Base-by-base conservation (phyloP, 805 yeast species). In the Zygosaccharomyces pseudorouxii region DNA sequence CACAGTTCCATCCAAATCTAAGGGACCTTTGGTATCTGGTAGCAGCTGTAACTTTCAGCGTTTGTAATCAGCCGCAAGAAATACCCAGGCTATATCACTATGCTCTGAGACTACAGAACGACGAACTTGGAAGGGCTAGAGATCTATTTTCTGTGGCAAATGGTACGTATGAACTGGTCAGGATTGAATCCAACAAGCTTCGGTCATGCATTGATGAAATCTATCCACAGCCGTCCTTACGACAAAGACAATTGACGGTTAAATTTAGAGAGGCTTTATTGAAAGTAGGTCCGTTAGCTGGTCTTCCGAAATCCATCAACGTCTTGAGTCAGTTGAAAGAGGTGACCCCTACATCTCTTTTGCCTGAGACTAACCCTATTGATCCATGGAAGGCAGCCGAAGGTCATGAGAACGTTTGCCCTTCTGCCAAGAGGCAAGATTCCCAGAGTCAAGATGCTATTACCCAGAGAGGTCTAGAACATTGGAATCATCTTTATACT, bases 291-390 rank as follows among this genome's bases (percentile, higher is more conserved):
- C 95, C 96, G 0, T 69, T 90, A 40, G 79, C 82, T 12, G 97
- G 97, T 0, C 72, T 89, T 11, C 97, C 97, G 1, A 83, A 82
- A 56, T 79, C 89, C 1, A 90, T 90, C 64, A 90, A 89, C 64
- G 77, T 95, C 1, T 68, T 90, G 58, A 83, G 79, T 57, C 72
- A 74, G 14, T 70, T 89, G 48, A 79, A 79, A 51, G 76, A 76
- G 23, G 80, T 73, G 1, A 86, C 96, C 0, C 96, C 96, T 4
- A 42, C 52, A 0, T 62, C 66, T 10, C 60, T 81, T 25, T 61
- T 55, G 30, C 58, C 61, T 23, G 38, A 53, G 10, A 39, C 43
- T 6, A 31, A 36, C 3, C 48, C 49, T n/a, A 56, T 62, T 8
- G 62, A 62, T 47, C 55, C 62, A 5, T 57, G 59, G 53, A 50